Conservation (phyloP, 805 yeast genomes). For the Sugiyamaella qingdaonensis region DNA sequence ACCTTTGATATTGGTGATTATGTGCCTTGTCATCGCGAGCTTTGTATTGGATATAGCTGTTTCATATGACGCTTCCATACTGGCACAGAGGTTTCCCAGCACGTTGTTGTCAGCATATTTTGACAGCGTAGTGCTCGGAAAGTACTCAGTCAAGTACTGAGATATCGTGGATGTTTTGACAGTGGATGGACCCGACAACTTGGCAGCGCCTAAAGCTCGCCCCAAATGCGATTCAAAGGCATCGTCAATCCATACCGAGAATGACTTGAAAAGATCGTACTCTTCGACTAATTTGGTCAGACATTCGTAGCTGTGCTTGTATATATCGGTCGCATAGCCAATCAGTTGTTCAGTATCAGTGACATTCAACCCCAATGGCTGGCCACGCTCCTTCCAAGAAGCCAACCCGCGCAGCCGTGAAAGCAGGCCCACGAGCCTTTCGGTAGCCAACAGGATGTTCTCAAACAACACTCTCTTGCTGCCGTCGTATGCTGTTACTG, state of each 20-base stretch:
- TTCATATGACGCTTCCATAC: background rate
- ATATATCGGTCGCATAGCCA: slow-evolving; percentile 4
- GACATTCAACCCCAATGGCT: slow-evolving; percentile 17
- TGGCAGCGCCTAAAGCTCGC: slow-evolving; percentile 9
- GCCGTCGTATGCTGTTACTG: slow-evolving; percentile 43
- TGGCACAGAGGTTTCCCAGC: background rate
- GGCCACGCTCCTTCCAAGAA: slow-evolving; percentile 36
- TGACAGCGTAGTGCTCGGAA: slow-evolving; percentile 9
- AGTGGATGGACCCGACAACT: slow-evolving; percentile 12
- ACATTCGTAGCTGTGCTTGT: slow-evolving; percentile 7
- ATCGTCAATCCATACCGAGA: slow-evolving; percentile 22
- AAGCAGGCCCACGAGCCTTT: slow-evolving; percentile 44
- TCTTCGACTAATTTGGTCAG: slow-evolving; percentile 18
- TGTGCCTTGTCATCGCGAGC: background rate
- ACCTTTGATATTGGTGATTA: background rate
- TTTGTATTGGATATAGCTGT: background rate
- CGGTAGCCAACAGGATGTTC: slow-evolving; percentile 44
- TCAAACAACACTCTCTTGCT: slow-evolving; percentile 41
- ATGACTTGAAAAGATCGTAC: slow-evolving; percentile 17
- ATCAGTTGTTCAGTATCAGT: slow-evolving; percentile 8
- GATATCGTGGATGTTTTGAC: slow-evolving; percentile 19
- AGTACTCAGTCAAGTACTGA: slow-evolving; percentile 14
- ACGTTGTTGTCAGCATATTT: background rate
- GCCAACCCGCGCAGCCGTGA: slow-evolving; percentile 42
- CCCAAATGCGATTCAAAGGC: slow-evolving; percentile 18